Base-by-base conservation (phyloP, 345 rosid species). In the Eucalyptus cloeziana region DNA sequence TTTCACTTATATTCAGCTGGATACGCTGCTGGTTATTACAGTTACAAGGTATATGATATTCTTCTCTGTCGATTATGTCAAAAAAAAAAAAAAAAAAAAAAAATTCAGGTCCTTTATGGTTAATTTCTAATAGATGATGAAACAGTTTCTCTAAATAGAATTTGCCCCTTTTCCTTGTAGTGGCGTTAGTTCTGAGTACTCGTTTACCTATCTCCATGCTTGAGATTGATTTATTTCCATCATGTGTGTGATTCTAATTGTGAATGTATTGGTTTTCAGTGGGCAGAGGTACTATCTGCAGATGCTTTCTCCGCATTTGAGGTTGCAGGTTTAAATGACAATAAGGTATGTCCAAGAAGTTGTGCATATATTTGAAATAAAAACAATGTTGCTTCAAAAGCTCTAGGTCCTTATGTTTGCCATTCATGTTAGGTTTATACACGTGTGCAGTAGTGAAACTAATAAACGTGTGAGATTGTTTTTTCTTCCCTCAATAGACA, bases 221-320 rank as follows among this genome's bases (percentile, higher is more conserved):
- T 31, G 79, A 67, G 85, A 30, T 88, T 88, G 89, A 49, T 71
- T 69, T n/a, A 79, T 83, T 64, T 69, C 45, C 89, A 40, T 25
- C 31, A 40, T 5, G 13, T 24, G 13, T 37, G 80, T 49, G 85
- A n/a, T 30, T 60, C 85, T 56, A 19, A 85, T 43, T 8, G 16
- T 7, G 24, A 31, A 37, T n/a, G 52, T 33, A 4, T 87, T 51
- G 86, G 86, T 88, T 87, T 94, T 67, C 95, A 96, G 98, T 96
- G 99, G 99, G 98, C 98, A 11, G 97, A 96, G 92, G 98, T 97
- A 67, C 91, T 96, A 88, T 97, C 97, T 80, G 99, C 99, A 22
- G 97, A 97, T 95, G 99, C 98, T 89, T 96, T 97, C 94, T 97
- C 98, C 27, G 97, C 99, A 80, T 96, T 96, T 90, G 97, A 96